phyloP scores from a whole-genome alignment of 2,329 filamentous ascomycete species.

The Phaeosphaeria sp. region DNA sequence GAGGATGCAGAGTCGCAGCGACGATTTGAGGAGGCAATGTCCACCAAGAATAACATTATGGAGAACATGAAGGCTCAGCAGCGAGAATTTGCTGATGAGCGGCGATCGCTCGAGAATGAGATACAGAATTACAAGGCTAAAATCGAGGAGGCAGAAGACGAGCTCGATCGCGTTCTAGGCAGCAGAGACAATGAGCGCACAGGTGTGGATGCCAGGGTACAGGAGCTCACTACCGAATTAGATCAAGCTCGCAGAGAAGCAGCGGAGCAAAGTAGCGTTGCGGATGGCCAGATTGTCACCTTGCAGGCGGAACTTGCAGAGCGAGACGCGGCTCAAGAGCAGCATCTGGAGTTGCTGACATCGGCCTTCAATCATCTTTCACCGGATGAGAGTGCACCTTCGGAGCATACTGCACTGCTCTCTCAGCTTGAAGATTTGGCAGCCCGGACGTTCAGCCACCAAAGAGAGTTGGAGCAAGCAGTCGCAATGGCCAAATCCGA shows the following conservation, averaged over 20 bases:
- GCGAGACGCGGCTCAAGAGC: conserved; percentile 52
- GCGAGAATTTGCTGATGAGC: conserved; percentile 83
- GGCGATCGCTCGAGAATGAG: conserved; percentile 82
- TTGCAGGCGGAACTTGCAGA: conserved; percentile 65
- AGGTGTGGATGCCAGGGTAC: conserved; percentile 71
- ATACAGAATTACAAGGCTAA: conserved; percentile 76
- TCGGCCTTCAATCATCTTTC: conserved; percentile 49
- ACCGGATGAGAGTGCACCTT: conserved; percentile 41
- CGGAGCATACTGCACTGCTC: conserved; percentile 47
- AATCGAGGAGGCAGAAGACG: conserved; percentile 89
- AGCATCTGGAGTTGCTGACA: conserved; percentile 36
- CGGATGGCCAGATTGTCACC: conserved; percentile 50
- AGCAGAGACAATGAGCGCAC: conserved; percentile 83
- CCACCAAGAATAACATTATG: conserved; percentile 91
- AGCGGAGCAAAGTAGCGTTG: conserved; percentile 57
- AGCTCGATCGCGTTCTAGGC: conserved; percentile 83
- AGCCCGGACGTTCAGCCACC: conserved; percentile 50
- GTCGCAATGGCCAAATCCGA: conserved; percentile 55
- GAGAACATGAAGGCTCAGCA: conserved; percentile 94
- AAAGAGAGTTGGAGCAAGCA: conserved; percentile 54
- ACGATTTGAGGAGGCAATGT: conserved; percentile 83
- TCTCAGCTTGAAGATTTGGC: conserved; percentile 54
- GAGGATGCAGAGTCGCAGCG: conserved; percentile 68
- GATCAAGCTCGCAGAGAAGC: conserved; percentile 62
- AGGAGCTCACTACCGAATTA: conserved; percentile 73